Evolutionary conservation across 129 eudicot genomes (phyloP).

Genomic region (Solidago caesia): DNA sequence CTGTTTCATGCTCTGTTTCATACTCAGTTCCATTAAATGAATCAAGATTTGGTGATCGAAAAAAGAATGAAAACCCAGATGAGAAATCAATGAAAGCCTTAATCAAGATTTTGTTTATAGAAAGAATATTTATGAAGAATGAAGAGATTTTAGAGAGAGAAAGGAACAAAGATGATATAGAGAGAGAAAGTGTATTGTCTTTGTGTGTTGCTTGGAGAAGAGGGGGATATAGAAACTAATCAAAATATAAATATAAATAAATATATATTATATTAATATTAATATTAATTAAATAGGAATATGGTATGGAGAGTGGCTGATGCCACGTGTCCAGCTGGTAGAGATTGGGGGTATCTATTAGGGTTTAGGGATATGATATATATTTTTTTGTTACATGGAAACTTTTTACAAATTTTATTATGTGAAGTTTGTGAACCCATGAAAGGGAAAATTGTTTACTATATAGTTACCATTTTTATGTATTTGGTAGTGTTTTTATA

Average conservation of each 20-base stretch:
- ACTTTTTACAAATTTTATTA: neutral
- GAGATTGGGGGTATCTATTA: slow-evolving; percentile 37
- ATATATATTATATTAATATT: too few species aligned
- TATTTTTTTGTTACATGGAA: neutral
- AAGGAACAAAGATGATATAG: slow-evolving; percentile 23
- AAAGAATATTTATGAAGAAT: too few species aligned
- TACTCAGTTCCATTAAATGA: neutral
- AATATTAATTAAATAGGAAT: neutral
- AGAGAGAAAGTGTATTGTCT: slow-evolving; percentile 28
- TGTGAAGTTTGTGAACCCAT: too few species aligned
- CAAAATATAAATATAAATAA: slow-evolving; percentile 6
- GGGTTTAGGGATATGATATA: slow-evolving; percentile 31
- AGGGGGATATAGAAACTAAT: slow-evolving; percentile 24
- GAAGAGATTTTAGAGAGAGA: slow-evolving; percentile 5
- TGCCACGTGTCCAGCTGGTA: slow-evolving; percentile 47
- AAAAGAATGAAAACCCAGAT: slow-evolving; percentile 21
- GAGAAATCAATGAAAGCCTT: neutral
- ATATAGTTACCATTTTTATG: too few species aligned
- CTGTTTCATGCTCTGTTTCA: slow-evolving; percentile 26
- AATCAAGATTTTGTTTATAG: too few species aligned
- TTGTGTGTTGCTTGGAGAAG: slow-evolving; percentile 36
- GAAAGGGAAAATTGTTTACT: too few species aligned
- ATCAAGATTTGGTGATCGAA: neutral
- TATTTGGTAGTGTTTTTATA: too few species aligned
- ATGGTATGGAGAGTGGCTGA: slow-evolving; percentile 31